Evolutionary conservation across 192 early-diverging fungal species (phyloP), one percentile per base, ranked within the genome.

Genomic region (Rhizoclosmatium globosum): DNA sequence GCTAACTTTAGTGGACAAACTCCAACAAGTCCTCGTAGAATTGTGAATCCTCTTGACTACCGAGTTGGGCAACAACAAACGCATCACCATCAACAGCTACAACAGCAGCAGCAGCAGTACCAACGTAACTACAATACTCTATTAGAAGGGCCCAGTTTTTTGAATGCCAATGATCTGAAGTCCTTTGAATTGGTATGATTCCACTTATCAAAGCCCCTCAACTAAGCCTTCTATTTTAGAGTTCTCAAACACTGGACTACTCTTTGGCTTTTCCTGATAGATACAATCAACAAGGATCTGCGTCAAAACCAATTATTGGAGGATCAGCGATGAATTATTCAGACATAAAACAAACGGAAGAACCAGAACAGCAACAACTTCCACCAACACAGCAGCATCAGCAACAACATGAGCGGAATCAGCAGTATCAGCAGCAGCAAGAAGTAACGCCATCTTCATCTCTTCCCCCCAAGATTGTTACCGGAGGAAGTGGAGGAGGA

Each of bases 111-210:
- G 23, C 67, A 68, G 23, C 23, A 68, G 17, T 43, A 68, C 17
- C 38, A 68, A 53, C 50, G 66, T 17, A 64, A 64, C 23, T 76
- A 45, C 69, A 39, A 19, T 23, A 71, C 76, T 6, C 47, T 70
- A 39, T 23, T 67, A 39, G 65, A 77, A 21, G 67, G 72, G 58
- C 59, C 72, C 9, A 74, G 72, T 39, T 80, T 82, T 78, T 43
- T 82, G 19, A 71, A 82, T 43, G 69, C 59, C 19, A 46, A 61
- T 39, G 59, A 62, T 56, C 15, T 73, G 70, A 62, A 67, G 47
- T 82, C 81, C 7, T 82, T 82, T 74, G 77, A 82, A 31, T 31
- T 79, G 69, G 77, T 82, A 65, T 21, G 78, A n/a, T 60, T 60
- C 46, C 31, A 42, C 9, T 19, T 41, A 19, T 64, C 62, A 31